Evolutionary conservation across 345 rosid genomes (phyloP).

Genomic region (Bruguiera parviflora): DNA sequence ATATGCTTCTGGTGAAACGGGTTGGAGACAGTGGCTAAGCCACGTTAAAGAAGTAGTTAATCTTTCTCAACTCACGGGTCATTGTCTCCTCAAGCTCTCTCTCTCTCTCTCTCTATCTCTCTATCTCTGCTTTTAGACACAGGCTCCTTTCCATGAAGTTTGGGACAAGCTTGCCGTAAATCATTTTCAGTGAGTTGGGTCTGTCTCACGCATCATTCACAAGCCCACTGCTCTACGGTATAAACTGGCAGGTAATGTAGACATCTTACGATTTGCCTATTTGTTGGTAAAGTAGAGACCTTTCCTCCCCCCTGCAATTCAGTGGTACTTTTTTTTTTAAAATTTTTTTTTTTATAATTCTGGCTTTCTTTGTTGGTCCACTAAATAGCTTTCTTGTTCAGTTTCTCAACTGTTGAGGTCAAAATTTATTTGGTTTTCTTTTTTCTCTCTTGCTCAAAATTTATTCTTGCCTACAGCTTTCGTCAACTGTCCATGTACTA

Average conservation of each 20-base stretch:
- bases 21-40: background rate
- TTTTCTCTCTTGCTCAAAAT: background rate
- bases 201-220: conserved; percentile 8
- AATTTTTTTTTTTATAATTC: no score
- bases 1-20: background rate
- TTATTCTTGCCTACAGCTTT: background rate
- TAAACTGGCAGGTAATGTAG: conserved; percentile 20
- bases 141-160: conserved; percentile 29
- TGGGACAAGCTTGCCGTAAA: conserved; percentile 14
- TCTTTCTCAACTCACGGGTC: conserved; percentile 1
- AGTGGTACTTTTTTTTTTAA: conserved; percentile 8
- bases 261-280: background rate
- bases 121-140: conserved; percentile 9
- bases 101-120: background rate
- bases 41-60: background rate
- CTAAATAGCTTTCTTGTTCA: background rate
- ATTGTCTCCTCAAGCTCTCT: background rate
- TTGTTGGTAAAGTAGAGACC: background rate
- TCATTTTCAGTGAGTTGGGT: conserved; percentile 19
- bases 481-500: background rate
- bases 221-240: background rate
- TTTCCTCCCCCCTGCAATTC: conserved; percentile 12
- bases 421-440: background rate
- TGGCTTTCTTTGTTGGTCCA: background rate
- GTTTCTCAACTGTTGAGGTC: background rate